Evolutionary conservation across 2,329 filamentous ascomycete genomes (phyloP).

Genomic region (Epichloe aotearoae): DNA sequence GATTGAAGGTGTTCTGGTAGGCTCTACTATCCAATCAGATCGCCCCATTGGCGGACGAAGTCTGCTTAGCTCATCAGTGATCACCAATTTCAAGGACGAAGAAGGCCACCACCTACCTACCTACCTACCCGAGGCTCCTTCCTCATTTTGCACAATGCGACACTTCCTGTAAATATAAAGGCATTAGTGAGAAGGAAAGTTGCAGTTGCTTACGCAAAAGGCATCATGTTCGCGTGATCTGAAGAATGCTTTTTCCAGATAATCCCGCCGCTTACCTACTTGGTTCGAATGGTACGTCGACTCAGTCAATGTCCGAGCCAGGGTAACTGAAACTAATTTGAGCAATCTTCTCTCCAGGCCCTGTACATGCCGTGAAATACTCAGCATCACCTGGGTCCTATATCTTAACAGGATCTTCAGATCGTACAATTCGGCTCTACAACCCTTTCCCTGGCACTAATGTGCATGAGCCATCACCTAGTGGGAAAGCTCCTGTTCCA

Average conservation of each 20-base stretch:
- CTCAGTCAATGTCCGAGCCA: background rate
- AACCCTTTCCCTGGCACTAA: constrained; percentile 50
- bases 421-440: constrained; percentile 76
- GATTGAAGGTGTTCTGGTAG: too few relatives aligned
- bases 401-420: constrained; percentile 73
- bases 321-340: background rate
- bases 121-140: background rate
- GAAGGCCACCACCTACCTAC: background rate
- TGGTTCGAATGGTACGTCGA: constrained; percentile 41
- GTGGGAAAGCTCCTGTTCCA: constrained; percentile 20
- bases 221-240: background rate
- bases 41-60: background rate
- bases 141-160: background rate
- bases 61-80: constrained; percentile 1
- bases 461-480: constrained; percentile 16
- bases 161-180: background rate
- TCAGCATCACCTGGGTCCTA: constrained; percentile 61
- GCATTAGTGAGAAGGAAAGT: too few relatives aligned
- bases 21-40: constrained; percentile 1
- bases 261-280: constrained; percentile 41
- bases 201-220: background rate
- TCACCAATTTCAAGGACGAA: background rate
- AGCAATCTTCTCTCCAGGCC: constrained; percentile 30
- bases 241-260: constrained; percentile 31
- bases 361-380: constrained; percentile 60